Percentiles rank a stretch among this genome's conserved stretches.
Evolutionary conservation across 2,329 filamentous ascomycete species (phyloP).

Genomic region (Thelonectria rubi): DNA sequence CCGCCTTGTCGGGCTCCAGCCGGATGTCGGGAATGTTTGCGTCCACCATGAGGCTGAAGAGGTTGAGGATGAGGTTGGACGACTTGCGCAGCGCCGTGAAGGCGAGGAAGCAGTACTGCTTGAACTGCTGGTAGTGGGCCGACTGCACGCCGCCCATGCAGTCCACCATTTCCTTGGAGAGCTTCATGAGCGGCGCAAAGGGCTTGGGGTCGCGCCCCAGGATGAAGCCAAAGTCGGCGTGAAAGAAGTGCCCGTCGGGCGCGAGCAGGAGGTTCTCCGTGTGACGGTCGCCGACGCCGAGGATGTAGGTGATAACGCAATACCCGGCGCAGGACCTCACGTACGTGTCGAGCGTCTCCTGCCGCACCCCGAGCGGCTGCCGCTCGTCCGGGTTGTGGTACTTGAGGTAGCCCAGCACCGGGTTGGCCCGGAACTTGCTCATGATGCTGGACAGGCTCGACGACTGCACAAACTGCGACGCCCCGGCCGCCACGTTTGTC

Average conservation of each 20-base stretch:
- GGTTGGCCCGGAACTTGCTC: constrained; percentile 78
- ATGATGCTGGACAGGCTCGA: constrained; percentile 84
- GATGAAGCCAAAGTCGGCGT: constrained; percentile 98
- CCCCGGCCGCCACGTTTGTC: constrained; percentile 87
- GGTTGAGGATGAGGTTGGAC: constrained; percentile 88
- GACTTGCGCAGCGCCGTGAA: constrained; percentile 92
- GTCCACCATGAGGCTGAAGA: constrained; percentile 97
- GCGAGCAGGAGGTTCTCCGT: constrained; percentile 93
- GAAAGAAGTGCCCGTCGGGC: constrained; percentile 94
- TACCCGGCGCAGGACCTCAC: constrained; percentile 96
- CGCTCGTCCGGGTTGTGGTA: constrained; percentile 88
- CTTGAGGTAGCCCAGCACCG: constrained; percentile 83
- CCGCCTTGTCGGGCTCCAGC: constrained; percentile 90
- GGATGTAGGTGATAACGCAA: constrained; percentile 97
- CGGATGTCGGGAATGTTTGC: constrained; percentile 97
- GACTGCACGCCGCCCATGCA: constrained; percentile 91
- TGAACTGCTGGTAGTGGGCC: constrained; percentile 86
- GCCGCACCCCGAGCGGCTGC: constrained; percentile 84
- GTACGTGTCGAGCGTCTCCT: constrained; percentile 94
- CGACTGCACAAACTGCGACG: constrained; percentile 92
- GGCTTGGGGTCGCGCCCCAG: constrained; percentile 96
- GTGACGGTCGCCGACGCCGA: constrained; percentile 95
- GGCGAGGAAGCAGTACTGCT: constrained; percentile 94
- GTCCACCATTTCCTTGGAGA: constrained; percentile 98
- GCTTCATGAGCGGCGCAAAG: constrained; percentile 96